Evolutionary conservation across 1,284 basidiomycete species (phyloP), one percentile per base, ranked within the genome.

Genomic region (Microbotryum scabiosae): DNA sequence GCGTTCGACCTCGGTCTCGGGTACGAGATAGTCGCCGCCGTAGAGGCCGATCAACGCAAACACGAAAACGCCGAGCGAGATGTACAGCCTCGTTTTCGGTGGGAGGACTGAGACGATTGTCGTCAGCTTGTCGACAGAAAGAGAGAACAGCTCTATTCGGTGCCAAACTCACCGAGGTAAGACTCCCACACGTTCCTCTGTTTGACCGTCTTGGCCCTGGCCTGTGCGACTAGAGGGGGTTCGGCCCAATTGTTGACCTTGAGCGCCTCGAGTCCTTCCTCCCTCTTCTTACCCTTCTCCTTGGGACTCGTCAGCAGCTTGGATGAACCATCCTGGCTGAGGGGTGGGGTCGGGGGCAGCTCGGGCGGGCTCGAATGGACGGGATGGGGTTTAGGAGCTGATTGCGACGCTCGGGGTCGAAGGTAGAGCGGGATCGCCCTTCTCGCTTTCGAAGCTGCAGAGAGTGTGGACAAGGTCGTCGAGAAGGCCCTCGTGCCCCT

Each of bases 181-280:
- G 57, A 60, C 43, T 68, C 67, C 51, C 61, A 66, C 18, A 68
- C 60, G 49, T 47, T 60, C 4, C 67, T 32, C 45, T 68, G 60
- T 25, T 43, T 58, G 28, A 64, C 60, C 0, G 51, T 59, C 52
- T 68, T 68, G 18, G 43, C 12, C 41, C 60, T 30, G 10, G 67
- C 67, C 1, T 28, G 25, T 10, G 54, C 62, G 12, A 68, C 67
- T 4, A 60, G 18, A 0, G 62, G 64, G 21, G 67, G 67, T 30
- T 68, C 64, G 3, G 59, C 41, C 14, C 57, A 26, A 10, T 32
- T 26, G 12, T 41, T 41, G 36, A 41, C 3, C 36, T 18, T 18
- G 36, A 41, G 36, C 36, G 36, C 16, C 14, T 41, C 36, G 36
- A 41, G 16, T 12, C 36, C 36, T 41, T 41, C 36, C 36, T 41